Percentiles rank a stretch among this genome's conserved stretches.
These are phyloP conservation scores for Physocladia obscura DNA, from an alignment of 192 early-diverging fungal species.

Conservation along the genomic window DNA sequence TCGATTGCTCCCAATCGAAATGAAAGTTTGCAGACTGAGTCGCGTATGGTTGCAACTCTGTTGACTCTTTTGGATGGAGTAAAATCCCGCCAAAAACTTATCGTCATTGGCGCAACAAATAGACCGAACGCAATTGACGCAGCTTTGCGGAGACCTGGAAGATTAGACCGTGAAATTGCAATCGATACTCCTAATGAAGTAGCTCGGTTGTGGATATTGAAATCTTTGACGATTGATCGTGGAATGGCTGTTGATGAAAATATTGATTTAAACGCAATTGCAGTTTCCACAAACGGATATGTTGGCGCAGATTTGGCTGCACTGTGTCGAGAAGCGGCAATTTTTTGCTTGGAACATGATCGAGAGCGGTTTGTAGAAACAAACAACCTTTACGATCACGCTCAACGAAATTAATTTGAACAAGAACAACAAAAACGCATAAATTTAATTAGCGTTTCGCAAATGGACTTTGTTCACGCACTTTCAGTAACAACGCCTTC, in stretches of 20 bases:
- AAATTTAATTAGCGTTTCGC: conserved; percentile 2
- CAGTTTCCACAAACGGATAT: conserved; percentile 77
- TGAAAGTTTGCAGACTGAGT: conserved; percentile 61
- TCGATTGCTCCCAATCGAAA: conserved; percentile 69
- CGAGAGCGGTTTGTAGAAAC: neutral
- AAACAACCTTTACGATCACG: too few species aligned
- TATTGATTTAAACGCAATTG: conserved; percentile 52
- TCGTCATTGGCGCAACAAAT: conserved; percentile 88
- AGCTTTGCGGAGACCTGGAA: conserved; percentile 77
- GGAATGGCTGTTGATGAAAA: conserved; percentile 37
- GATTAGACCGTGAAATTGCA: conserved; percentile 82
- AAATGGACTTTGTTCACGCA: conserved; percentile 17
- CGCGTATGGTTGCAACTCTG: conserved; percentile 84
- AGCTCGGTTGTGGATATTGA: conserved; percentile 65
- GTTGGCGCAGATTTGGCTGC: conserved; percentile 91
- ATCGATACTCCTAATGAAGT: conserved; percentile 73
- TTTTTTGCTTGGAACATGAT: conserved; percentile 24
- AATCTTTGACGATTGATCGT: conserved; percentile 43
- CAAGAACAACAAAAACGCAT: neutral
- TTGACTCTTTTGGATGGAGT: conserved; percentile 89
- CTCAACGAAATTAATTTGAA: too few species aligned
- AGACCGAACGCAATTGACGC: conserved; percentile 82
- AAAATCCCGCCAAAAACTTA: conserved; percentile 52
- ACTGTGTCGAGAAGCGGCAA: conserved; percentile 78
- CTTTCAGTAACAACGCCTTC: conserved; percentile 55